These are phyloP conservation scores for Magnaporthales sp. DNA, from an alignment of 2,329 filamentous ascomycete genomes.

Conservation along the genomic window DNA sequence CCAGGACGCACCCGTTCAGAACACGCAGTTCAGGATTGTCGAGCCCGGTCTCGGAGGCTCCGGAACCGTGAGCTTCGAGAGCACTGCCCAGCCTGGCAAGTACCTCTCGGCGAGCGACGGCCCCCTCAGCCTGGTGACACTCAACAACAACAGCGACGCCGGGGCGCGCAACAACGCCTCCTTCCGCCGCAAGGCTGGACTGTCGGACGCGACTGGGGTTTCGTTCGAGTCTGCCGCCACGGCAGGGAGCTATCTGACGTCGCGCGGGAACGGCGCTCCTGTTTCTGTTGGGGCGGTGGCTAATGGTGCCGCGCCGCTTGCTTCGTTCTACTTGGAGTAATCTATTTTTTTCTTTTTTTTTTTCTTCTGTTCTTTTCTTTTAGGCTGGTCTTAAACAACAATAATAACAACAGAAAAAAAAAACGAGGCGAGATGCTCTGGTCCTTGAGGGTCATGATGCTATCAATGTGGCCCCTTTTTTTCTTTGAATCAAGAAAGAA, in stretches of 20 bases:
- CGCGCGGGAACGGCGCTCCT: not conserved
- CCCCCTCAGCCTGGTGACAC: not conserved
- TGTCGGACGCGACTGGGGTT: constrained; percentile 20
- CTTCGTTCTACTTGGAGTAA: constrained; percentile 2
- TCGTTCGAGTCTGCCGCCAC: constrained; percentile 12
- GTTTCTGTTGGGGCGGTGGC: not conserved
- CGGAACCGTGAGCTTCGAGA: constrained; percentile 16
- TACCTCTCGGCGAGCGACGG: constrained; percentile 9
- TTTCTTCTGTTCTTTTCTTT: not conserved
- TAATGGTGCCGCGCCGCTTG: too few species aligned
- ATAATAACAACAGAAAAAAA: not conserved
- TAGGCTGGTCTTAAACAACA: not conserved
- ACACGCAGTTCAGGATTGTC: constrained; percentile 16
- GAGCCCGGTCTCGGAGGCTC: constrained; percentile 14
- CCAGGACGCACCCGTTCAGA: constrained; percentile 8
- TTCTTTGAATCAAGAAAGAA: not conserved
- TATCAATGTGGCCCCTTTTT: not conserved
- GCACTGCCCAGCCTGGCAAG: constrained; percentile 14
- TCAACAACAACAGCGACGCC: not conserved
- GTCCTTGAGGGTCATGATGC: not conserved
- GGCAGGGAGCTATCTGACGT: not conserved
- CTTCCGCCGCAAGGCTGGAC: constrained; percentile 12
- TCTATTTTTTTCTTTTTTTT: not conserved
- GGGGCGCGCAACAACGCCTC: constrained; percentile 8
- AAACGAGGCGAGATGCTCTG: not conserved